Base-by-base conservation (phyloP, 2,329 filamentous ascomycete genomes). In the Aureobasidium sp. region DNA sequence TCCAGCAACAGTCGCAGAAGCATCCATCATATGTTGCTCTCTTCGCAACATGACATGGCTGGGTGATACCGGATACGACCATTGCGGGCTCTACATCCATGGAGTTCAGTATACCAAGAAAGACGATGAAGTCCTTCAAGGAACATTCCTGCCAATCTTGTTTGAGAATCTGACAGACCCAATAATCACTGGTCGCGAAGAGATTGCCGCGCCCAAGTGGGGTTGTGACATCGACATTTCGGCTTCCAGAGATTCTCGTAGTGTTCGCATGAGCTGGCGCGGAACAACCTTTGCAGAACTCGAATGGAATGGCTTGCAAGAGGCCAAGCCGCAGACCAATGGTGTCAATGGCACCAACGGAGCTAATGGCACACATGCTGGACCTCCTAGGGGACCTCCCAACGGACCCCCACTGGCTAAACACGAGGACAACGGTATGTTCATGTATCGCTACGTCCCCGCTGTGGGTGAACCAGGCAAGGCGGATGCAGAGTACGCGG, bases 361-460 rank as follows among this genome's bases (percentile, higher is more conserved):
- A 19, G 42, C 35, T 35, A 49, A 55, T 21, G 42, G 40, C 14
- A 14, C 30, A 5, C 44, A 37, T 2, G n/a, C 21, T 4, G 27
- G 27, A 27, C 30, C 44, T 12, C 40, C 40, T 44, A 27, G 40
- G 8, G 44, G 44, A 2, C 42, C 42, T 22, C 32, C 45, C 11
- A n/a, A n/a, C n/a, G 34, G 32, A 14, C 42, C 47, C 22, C 40
- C 47, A 7, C 30, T 54, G 22, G 57, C 57, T 22, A 57, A 58
- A 19, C 58, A 59, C 6, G 53, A 56, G 17, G 74, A 79, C 54
- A 70, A 74, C 14, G 76, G 75, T 2, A 72, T 79, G 4, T 66
- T 83, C n/a, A 69, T 74, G 10, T 76, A 82, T 62, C 71, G 76
- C 27, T 83, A 82, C 59, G 72, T 84, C 0, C 81, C 81, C 0